Conservation (phyloP, 1,139 yeast species). For the Spencermartinsiella ligniputridi region DNA sequence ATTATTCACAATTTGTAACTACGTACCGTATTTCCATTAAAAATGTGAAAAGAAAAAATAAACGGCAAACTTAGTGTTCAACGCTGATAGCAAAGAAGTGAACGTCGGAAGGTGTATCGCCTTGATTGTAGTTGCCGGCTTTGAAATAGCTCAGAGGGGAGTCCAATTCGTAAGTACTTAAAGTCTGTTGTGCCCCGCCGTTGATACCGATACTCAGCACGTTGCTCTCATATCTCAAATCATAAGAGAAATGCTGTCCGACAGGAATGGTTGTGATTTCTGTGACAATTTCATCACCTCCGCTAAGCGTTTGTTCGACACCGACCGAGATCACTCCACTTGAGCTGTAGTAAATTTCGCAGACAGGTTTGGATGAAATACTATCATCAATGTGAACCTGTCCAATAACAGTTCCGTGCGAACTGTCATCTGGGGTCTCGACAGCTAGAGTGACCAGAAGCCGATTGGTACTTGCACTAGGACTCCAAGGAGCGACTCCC, state of each 20-base stretch:
- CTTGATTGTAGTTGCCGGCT: constrained; percentile 5
- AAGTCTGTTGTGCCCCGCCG: constrained; percentile 1
- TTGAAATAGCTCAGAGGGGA: constrained; percentile 4
- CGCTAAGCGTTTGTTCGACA: constrained; percentile 4
- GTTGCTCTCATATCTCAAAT: constrained; percentile 1
- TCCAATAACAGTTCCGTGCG: constrained; percentile 3
- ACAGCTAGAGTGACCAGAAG: background rate
- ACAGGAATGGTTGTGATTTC: background rate
- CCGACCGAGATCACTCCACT: background rate
- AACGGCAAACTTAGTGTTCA: too few species aligned
- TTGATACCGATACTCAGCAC: constrained; percentile 1
- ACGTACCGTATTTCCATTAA: too few species aligned
- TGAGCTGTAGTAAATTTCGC: constrained; percentile 2
- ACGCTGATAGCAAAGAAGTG: constrained; percentile 2
- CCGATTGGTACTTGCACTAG: background rate
- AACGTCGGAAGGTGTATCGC: constrained; percentile 1
- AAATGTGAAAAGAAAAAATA: too few species aligned
- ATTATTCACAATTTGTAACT: too few species aligned
- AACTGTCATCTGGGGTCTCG: constrained; percentile 1
- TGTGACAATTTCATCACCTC: constrained; percentile 1
- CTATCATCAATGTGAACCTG: constrained; percentile 2
- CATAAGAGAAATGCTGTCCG: constrained; percentile 1
- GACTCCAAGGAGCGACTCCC: constrained; percentile 1
- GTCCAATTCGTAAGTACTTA: constrained; percentile 3
- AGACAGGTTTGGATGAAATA: constrained; percentile 4